Conservation (phyloP, 2,329 filamentous ascomycete species). For the Phyllachora maydis region DNA sequence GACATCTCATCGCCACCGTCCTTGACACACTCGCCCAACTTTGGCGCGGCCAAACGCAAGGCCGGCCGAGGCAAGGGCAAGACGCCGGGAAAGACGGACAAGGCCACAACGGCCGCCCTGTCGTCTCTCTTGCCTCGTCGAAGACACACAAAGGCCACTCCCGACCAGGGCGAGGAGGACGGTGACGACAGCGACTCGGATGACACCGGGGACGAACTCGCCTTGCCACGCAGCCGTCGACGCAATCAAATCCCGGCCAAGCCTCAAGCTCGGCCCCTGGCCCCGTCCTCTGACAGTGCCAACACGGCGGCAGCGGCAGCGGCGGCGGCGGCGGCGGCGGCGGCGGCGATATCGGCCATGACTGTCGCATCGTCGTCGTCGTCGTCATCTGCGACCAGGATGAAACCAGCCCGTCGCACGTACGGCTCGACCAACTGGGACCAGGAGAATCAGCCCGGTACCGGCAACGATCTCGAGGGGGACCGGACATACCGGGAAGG, state of each 20-base stretch:
- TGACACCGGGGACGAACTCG: constrained; percentile 35
- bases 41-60: constrained; percentile 13
- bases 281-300: constrained; percentile 2
- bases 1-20: constrained; percentile 43
- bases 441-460: constrained; percentile 38
- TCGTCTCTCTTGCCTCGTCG: constrained; percentile 30
- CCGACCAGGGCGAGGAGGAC: constrained; percentile 21
- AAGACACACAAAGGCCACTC: constrained; percentile 17
- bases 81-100: constrained; percentile 3
- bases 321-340: no score
- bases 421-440: constrained; percentile 31
- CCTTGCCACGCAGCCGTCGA: no score
- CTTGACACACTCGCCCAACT: constrained; percentile 45
- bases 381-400: no score
- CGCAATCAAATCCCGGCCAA: constrained; percentile 18
- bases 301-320: no score
- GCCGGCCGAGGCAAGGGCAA: constrained; percentile 8
- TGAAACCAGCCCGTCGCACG: constrained; percentile 13
- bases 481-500: no score
- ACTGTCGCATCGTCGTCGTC: no score
- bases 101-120: constrained; percentile 29
- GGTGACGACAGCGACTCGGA: constrained; percentile 24
- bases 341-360: no score
- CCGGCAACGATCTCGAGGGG: no score
- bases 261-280: constrained; percentile 9